Base-by-base conservation (phyloP, 768 basidiomycete species). In the Holtermannia corniformis region DNA sequence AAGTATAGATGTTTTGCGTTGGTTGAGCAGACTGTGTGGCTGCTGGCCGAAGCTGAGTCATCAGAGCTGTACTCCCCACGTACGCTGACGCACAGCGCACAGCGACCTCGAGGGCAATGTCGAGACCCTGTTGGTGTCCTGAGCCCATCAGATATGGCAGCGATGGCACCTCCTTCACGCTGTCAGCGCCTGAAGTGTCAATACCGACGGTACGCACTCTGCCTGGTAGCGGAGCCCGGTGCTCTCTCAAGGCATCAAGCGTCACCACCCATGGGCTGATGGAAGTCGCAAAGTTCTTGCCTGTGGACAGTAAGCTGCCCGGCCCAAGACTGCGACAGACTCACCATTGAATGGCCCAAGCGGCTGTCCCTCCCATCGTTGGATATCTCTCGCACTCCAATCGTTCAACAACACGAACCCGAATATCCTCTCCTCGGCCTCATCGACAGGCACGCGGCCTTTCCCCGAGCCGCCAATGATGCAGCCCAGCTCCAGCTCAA, bases 371-470 rank as follows among this genome's bases (percentile, higher is more conserved):
- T 37, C 32, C 32, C 32, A 37, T 37, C 32, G 32, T 37, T 37
- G 32, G 16, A 37, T 37, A 37, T 47, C 46, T 47, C 46, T 23
- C 13, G 46, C 46, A 16, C 20, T 21, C 46, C 46, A 47, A 27
- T 47, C 46, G 20, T 47, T 47, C 46, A 47, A 13, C 21, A 47
- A 25, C 20, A 47, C 46, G 20, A 23, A 47, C n/a, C 46, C 46
- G 20, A 47, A 47, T 10, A 47, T 47, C 12, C 25, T 19, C 3
- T 47, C 13, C 13, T 23, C 16, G 1, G 46, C 46, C 1, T 47
- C 26, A 24, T 47, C n/a, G 10, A 47, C 26, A 10, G 1, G 20
- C 10, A 47, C 25, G 2, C 20, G n/a, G 3, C 46, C 46, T 5
- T 26, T 13, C 2, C 14, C 23, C 14, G 19, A 23, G 20, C n/a